Evolutionary conservation across 2,329 filamentous ascomycete genomes (phyloP).

Genomic region (Alternaria panax): DNA sequence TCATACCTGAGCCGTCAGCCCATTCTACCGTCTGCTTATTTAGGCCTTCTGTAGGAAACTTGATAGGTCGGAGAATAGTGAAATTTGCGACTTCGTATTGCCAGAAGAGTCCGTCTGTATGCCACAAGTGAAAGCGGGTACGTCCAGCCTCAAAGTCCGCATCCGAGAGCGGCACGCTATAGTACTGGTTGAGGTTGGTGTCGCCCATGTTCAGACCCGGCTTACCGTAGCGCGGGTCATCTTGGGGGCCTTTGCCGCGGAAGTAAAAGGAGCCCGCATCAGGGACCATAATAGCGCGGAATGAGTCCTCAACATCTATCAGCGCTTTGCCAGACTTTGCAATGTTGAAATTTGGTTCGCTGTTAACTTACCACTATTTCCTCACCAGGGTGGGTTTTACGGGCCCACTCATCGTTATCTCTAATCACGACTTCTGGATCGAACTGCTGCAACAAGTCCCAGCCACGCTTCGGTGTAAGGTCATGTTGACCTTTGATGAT

Average conservation of each 20-base stretch:
- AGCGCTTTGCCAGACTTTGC: too few species aligned
- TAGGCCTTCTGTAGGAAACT: not conserved
- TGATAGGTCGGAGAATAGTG: not conserved
- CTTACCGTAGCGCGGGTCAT: not conserved
- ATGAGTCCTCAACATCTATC: not conserved
- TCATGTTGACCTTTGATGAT: slow-evolving; percentile 1
- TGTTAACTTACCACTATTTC: not conserved
- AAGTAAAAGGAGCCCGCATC: slow-evolving; percentile 2
- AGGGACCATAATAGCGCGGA: not conserved
- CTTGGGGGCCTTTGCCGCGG: not conserved
- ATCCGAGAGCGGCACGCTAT: not conserved
- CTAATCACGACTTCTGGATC: not conserved
- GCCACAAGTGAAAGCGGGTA: not conserved
- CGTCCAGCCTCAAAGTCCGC: slow-evolving; percentile 2
- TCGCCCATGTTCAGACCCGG: not conserved
- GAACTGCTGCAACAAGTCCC: not conserved
- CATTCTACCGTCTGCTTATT: not conserved
- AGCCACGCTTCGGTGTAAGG: not conserved
- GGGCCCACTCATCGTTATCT: not conserved
- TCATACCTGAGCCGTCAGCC: not conserved
- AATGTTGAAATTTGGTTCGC: not conserved
- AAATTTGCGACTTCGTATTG: not conserved
- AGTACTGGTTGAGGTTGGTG: not conserved
- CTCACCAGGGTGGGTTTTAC: not conserved
- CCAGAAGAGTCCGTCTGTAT: not conserved